These are phyloP conservation scores for Apostasia shenzhenica DNA, from an alignment of 106 monocot species.

Conservation along the genomic window DNA sequence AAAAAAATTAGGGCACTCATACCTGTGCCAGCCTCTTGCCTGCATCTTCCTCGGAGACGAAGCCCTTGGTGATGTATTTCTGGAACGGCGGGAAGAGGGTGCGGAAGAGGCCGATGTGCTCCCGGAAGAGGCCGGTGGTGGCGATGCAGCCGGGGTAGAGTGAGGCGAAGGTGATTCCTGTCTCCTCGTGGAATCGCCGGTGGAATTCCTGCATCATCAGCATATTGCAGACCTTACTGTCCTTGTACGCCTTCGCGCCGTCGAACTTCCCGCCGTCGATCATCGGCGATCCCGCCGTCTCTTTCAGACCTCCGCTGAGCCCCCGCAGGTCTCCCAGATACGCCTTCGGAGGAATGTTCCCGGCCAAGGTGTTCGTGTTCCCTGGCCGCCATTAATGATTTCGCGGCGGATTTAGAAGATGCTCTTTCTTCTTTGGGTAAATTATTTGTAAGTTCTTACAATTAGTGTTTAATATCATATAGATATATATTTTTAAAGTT, in stretches of 20 bases:
- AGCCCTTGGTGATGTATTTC: conserved; percentile 96
- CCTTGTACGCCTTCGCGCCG: conserved; percentile 95
- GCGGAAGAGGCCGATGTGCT: conserved; percentile 85
- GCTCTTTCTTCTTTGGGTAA: too few species aligned
- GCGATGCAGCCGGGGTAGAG: conserved; percentile 95
- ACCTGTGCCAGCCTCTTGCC: conserved; percentile 93
- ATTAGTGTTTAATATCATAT: too few species aligned
- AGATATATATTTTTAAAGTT: too few species aligned
- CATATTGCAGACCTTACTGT: conserved; percentile 99
- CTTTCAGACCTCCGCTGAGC: conserved; percentile 52
- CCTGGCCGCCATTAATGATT: conserved; percentile 21
- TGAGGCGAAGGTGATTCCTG: conserved; percentile 77
- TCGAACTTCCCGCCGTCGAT: conserved; percentile 80
- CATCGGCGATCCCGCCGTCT: conserved; percentile 53
- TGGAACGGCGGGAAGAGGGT: conserved; percentile 93
- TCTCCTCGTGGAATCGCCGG: conserved; percentile 81
- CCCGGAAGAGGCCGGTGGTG: conserved; percentile 91
- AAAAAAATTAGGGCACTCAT: neutral
- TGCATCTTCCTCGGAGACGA: conserved; percentile 83
- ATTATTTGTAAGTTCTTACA: too few species aligned
- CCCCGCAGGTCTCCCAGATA: conserved; percentile 82
- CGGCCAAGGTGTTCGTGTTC: conserved; percentile 91
- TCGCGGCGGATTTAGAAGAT: too few species aligned
- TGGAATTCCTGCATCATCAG: conserved; percentile 98
- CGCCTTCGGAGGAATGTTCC: conserved; percentile 91